phyloP scores from a whole-genome alignment of 2,329 filamentous ascomycete genomes.

The Diaporthe citri region DNA sequence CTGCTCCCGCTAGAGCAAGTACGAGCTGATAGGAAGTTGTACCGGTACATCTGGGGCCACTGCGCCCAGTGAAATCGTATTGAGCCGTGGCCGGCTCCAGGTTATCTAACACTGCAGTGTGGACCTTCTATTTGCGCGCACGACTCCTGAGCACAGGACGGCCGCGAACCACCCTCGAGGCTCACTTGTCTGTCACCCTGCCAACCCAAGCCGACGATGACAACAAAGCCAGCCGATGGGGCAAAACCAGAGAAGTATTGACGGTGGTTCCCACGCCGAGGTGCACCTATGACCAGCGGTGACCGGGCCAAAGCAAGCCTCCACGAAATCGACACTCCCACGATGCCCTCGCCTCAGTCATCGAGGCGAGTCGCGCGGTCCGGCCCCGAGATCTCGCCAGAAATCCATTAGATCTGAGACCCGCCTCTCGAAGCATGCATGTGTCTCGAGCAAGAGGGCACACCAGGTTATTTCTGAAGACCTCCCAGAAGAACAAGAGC shows the following conservation, averaged over 20 bases:
- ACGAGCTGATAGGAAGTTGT: neutral
- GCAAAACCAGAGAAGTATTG: neutral
- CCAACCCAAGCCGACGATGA: slow-evolving; percentile 1
- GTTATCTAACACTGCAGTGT: neutral
- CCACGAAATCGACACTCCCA: neutral
- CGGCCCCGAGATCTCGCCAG: neutral
- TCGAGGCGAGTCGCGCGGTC: neutral
- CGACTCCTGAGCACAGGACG: neutral
- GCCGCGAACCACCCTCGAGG: neutral
- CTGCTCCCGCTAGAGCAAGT: neutral
- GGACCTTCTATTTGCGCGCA: neutral
- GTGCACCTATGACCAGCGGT: neutral
- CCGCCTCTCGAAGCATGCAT: too few relatives aligned
- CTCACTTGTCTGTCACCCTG: neutral
- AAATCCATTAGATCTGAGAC: neutral
- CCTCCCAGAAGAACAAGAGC: too few relatives aligned
- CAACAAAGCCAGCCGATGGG: neutral
- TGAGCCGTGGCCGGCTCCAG: neutral
- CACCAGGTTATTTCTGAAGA: too few relatives aligned
- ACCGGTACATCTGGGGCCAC: slow-evolving; percentile 8
- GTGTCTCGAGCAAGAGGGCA: neutral
- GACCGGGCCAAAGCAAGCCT: neutral
- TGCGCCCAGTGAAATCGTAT: neutral
- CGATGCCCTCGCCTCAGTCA: neutral
- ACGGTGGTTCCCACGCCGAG: neutral